These are phyloP conservation scores for Starmerella roubikii DNA, from an alignment of 805 yeast genomes.

Conservation along the genomic window DNA sequence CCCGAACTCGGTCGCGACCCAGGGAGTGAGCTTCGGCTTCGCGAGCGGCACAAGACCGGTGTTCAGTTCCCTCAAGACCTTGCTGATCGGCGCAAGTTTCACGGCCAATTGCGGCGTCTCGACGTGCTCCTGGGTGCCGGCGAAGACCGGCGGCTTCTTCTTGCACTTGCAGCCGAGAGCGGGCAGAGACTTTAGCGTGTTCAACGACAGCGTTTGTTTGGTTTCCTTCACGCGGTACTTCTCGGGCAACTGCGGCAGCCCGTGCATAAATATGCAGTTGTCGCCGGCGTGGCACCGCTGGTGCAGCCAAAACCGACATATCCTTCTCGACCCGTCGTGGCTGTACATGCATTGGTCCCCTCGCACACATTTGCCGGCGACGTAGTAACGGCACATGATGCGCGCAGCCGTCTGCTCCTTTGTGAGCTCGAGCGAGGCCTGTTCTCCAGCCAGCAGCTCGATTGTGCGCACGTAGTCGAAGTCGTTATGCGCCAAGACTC, in stretches of 20 bases:
- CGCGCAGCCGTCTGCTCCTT: constrained; percentile 21
- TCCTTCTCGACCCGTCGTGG: constrained; percentile 32
- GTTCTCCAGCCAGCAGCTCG: constrained; percentile 16
- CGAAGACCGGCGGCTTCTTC: background rate
- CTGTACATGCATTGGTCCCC: constrained; percentile 33
- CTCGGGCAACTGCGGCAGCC: constrained; percentile 24
- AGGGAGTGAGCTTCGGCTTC: constrained; percentile 20
- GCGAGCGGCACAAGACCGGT: constrained; percentile 6
- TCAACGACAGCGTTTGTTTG: background rate
- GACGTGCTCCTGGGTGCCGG: background rate
- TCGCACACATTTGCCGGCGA: constrained; percentile 33
- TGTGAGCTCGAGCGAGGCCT: constrained; percentile 3
- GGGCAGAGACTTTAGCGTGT: constrained; percentile 8
- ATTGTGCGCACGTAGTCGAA: constrained; percentile 26
- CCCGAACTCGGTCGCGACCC: constrained; percentile 21
- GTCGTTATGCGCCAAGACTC: constrained; percentile 28
- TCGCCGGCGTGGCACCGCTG: constrained; percentile 34
- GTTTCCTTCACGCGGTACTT: constrained; percentile 1
- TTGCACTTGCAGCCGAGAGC: constrained; percentile 11
- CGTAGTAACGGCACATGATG: constrained; percentile 31
- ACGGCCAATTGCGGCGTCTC: background rate
- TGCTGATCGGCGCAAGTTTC: constrained; percentile 3
- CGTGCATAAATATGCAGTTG: constrained; percentile 31
- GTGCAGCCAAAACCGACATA: constrained; percentile 36
- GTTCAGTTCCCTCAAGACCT: constrained; percentile 1